These are phyloP conservation scores for Croton setiger DNA, from an alignment of 441 rosid species.

Conservation along the genomic window DNA sequence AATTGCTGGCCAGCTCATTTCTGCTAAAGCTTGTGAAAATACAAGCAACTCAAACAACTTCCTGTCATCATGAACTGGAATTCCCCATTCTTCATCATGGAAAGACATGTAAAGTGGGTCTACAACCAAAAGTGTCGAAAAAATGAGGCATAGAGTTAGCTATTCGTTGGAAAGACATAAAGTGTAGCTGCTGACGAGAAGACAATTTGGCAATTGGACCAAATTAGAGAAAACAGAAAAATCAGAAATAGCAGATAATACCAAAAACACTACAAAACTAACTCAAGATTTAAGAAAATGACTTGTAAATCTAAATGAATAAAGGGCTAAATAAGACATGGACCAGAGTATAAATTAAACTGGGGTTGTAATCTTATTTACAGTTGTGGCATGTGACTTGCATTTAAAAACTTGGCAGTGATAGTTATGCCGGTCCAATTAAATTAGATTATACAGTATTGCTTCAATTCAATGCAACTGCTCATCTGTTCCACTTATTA, in stretches of 20 bases:
- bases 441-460: background rate
- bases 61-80: constrained; percentile 66
- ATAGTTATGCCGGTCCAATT: background rate
- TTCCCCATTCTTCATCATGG: constrained; percentile 90
- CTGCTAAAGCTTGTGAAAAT: constrained; percentile 85
- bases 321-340: background rate
- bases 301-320: background rate
- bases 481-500: background rate
- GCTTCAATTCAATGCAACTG: background rate
- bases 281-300: background rate
- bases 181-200: constrained; percentile 26
- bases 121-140: constrained; percentile 8
- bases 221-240: background rate
- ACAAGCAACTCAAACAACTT: constrained; percentile 85
- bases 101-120: constrained; percentile 55
- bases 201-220: background rate
- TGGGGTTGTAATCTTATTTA: background rate
- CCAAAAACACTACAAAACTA: background rate
- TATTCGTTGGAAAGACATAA: constrained; percentile 40
- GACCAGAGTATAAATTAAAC: background rate
- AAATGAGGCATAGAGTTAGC: constrained; percentile 1
- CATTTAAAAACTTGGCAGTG: background rate
- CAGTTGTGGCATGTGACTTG: background rate
- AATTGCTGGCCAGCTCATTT: constrained; percentile 79
- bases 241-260: background rate